Evolutionary conservation across 495 filamentous ascomycete species (phyloP), one percentile per base, ranked within the genome.

Genomic region (Xylaria bambusicola): DNA sequence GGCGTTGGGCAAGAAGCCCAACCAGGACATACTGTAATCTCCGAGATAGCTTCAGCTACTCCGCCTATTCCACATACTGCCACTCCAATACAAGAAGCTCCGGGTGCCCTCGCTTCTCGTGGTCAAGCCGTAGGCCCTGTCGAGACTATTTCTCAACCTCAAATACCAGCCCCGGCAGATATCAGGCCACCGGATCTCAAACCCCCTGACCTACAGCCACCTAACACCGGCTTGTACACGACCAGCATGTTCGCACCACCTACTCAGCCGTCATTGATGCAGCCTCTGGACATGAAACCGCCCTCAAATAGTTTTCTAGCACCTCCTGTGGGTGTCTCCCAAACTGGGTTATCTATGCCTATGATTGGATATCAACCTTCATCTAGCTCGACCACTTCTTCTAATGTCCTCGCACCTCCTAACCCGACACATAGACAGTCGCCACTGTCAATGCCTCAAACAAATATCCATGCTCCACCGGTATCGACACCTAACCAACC

Each of bases 401-500:
- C 74, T 24, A 72, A 73, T 41, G 66, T 77, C 15, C 76, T 80
- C 23, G 78, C 78, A 18, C 66, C 66, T 7, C 78, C 78, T 12
- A 79, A 78, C 50, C 73, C 77, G 13, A 62, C 71, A 24, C 75
- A 73, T 53, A 67, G 71, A 42, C 68, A 69, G 40, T 75, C 74
- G 6, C 71, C 75, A 42, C 66, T 76, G n/a, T 75, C 77, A 26
- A 66, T 73, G 65, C 67, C 68, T 54, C 68, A 68, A 52, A 61
- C 65, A 6, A 62, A 66, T 26, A 56, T 51, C 52, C 53, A 60
- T 24, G 13, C 56, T 33, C 60, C 69, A 58, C 36, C 62, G 47
- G 26, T 45, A 33, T 47, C 58, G 15, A 62, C 60, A 6, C 52
- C 61, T 24, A 35, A 54, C 27, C 47, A 12, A 9, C 20, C 59